These are phyloP conservation scores for Pseudogymnoascus sp. DNA, from an alignment of 2,329 filamentous ascomycete species.

Conservation along the genomic window DNA sequence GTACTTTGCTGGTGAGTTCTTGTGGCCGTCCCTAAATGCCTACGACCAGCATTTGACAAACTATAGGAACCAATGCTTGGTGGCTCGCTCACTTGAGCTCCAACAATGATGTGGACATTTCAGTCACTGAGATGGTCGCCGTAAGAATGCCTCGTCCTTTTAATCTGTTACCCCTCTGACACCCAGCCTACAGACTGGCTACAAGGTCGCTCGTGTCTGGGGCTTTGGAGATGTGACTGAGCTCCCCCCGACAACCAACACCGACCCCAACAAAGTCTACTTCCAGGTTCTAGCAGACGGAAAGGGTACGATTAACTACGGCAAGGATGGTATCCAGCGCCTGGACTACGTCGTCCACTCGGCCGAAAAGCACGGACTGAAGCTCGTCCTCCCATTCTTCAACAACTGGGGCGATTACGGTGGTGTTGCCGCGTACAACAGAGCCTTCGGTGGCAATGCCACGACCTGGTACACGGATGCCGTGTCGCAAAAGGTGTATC, in stretches of 20 bases:
- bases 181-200: constrained; percentile 38
- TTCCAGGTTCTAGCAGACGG: constrained; percentile 38
- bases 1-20: constrained; percentile 39
- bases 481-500: constrained; percentile 47
- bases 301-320: constrained; percentile 54
- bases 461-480: constrained; percentile 51
- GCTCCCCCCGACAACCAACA: constrained; percentile 24
- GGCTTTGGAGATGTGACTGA: constrained; percentile 53
- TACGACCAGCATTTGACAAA: not conserved
- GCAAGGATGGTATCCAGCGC: constrained; percentile 53
- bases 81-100: constrained; percentile 47
- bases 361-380: constrained; percentile 51
- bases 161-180: constrained; percentile 2
- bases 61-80: constrained; percentile 45
- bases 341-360: constrained; percentile 56
- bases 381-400: constrained; percentile 57
- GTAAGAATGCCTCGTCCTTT: constrained; percentile 12
- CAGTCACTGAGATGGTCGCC: constrained; percentile 38
- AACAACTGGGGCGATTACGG: constrained; percentile 65
- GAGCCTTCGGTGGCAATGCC: constrained; percentile 43
- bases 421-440: constrained; percentile 52
- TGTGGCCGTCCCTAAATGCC: not conserved
- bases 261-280: constrained; percentile 37
- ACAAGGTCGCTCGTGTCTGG: constrained; percentile 54
- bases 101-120: constrained; percentile 47